Evolutionary conservation across 2,329 filamentous ascomycete genomes (phyloP), one percentile per base, ranked within the genome.

Genomic region (Tolypocladium tropicale): DNA sequence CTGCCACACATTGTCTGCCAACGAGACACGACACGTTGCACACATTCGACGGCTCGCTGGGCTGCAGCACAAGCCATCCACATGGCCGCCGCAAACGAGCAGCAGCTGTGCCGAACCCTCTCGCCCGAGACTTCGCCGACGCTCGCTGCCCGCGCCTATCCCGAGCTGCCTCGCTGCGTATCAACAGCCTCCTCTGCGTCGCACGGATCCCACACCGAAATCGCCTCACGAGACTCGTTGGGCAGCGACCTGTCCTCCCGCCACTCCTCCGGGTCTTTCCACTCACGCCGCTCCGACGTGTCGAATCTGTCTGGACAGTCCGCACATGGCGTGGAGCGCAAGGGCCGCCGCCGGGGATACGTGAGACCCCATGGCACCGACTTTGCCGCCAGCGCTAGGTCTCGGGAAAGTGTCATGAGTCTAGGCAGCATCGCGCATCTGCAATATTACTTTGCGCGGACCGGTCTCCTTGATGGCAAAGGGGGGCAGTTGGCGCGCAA

Each of bases 361-460:
- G 89, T 95, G 74, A 83, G 92, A 53, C 91, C 92, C 1, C 88
- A 91, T 68, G 89, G 86, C 55, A 95, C 89, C 53, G 83, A 91
- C 65, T 99, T 97, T 70, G 90, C 94, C 30, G 88, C 89, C 58
- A 96, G 92, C 56, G 94, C 94, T 51, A 85, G 85, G 67, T 90
- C 90, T 53, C 82, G 94, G 60, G 93, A 99, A 70, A 96, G 92
- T 68, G 94, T 99, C 61, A 87, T 97, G 83, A 96, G 90, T 67
- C 75, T 99, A 59, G 94, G 94, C 55, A 96, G 92, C 72, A 99
- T 99, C 65, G 90, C 92, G 56, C 94, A 99, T 74, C 77, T 99
- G 67, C 94, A 99, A 72, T 96, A 97, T 74, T 99, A 97, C 74
- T 99, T 99, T 75, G 93, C 94, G 37, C 81, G 94, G 58, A 99